A percentile compares a stretch with the other conserved stretches of the same genome.
Conservation (phyloP, 2,329 filamentous ascomycete genomes). For the Corinectria fuckeliana region DNA sequence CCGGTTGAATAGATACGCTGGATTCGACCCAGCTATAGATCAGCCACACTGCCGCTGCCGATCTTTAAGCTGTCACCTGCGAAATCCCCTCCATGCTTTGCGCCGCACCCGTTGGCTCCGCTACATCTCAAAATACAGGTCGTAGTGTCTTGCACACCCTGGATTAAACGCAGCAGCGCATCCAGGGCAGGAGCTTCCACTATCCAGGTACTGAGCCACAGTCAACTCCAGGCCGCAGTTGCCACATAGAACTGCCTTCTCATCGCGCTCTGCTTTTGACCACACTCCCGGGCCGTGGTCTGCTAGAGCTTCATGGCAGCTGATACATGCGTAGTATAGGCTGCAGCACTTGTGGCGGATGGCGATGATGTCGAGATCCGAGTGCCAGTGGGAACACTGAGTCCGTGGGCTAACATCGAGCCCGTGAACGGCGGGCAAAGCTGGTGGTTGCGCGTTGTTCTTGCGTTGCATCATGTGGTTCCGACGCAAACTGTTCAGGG, state of each 20-base stretch:
- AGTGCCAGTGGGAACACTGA: slow-evolving; percentile 23
- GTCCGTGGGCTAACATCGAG: slow-evolving; percentile 13
- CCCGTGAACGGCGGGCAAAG: slow-evolving; percentile 1
- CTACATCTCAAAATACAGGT: slow-evolving; percentile 25
- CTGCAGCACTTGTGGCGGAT: slow-evolving; percentile 24
- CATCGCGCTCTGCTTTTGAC: slow-evolving; percentile 12
- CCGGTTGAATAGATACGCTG: no score
- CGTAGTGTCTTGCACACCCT: slow-evolving; percentile 19
- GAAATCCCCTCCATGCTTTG: no score
- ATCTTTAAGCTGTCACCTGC: no score
- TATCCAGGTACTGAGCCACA: slow-evolving; percentile 5
- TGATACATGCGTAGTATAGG: slow-evolving; percentile 25
- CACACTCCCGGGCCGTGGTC: slow-evolving; percentile 13
- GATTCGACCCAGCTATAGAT: no score
- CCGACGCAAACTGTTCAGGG: neutral
- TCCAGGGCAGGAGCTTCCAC: slow-evolving; percentile 7
- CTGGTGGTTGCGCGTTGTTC: neutral
- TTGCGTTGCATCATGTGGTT: neutral
- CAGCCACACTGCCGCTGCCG: no score
- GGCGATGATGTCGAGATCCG: slow-evolving; percentile 22
- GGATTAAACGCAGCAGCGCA: slow-evolving; percentile 18
- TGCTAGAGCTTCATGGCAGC: slow-evolving; percentile 21
- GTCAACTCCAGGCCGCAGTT: slow-evolving; percentile 18
- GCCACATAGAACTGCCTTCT: slow-evolving; percentile 18
- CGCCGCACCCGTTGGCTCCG: no score